Percentiles rank a stretch among this genome's conserved stretches.
Evolutionary conservation across 1,284 basidiomycete species (phyloP).

Genomic region (Melampsora americana): DNA sequence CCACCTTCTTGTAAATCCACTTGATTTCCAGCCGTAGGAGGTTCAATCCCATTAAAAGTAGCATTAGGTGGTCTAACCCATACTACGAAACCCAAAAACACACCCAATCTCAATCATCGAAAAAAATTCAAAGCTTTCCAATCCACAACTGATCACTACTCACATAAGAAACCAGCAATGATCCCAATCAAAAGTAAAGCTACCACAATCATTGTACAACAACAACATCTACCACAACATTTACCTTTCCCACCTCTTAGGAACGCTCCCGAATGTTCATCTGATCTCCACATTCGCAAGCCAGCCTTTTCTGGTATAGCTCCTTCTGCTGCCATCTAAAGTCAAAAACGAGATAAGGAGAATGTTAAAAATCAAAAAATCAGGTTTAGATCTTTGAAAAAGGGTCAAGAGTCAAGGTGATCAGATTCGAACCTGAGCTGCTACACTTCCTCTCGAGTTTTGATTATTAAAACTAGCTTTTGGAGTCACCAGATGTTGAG

Average conservation of each 20-base stretch:
- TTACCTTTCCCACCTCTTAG: slow-evolving; percentile 48
- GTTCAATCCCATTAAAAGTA: slow-evolving; percentile 50
- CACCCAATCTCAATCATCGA: background rate
- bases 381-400: background rate
- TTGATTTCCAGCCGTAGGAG: slow-evolving; percentile 48
- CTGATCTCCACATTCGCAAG: slow-evolving; percentile 51
- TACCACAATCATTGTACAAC: slow-evolving; percentile 50
- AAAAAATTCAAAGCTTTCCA: background rate
- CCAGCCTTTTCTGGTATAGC: slow-evolving; percentile 53
- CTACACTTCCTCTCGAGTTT: slow-evolving; percentile 47
- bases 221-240: slow-evolving; percentile 50
- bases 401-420: too few relatives aligned
- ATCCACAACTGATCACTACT: slow-evolving; percentile 18
- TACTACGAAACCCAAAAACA: slow-evolving; percentile 37
- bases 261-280: slow-evolving; percentile 51
- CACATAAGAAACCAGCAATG: slow-evolving; percentile 51
- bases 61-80: slow-evolving; percentile 53
- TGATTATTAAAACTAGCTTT: too few relatives aligned
- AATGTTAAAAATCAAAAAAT: background rate
- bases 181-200: slow-evolving; percentile 50
- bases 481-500: too few relatives aligned
- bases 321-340: slow-evolving; percentile 51
- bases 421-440: slow-evolving; percentile 48
- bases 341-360: background rate
- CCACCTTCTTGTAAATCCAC: slow-evolving; percentile 47